phyloP scores from a whole-genome alignment of 1,284 basidiomycete species.

The Tilletia horrida region DNA sequence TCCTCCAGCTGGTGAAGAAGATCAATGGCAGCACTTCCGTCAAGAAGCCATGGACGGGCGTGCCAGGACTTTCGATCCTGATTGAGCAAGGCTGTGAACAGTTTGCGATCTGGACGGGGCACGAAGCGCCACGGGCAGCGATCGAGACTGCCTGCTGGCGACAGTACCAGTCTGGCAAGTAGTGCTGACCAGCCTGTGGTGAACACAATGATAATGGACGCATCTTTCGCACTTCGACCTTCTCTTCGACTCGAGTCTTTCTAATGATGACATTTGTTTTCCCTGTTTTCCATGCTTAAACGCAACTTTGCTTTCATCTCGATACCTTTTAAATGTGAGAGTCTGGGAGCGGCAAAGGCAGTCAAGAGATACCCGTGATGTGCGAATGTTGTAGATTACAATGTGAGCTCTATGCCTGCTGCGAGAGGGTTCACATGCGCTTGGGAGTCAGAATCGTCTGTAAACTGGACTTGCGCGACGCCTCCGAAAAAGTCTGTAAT shows the following conservation, averaged over 20 bases:
- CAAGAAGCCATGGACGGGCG: slow-evolving; percentile 36
- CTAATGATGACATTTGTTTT: too few species aligned
- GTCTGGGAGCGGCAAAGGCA: too few species aligned
- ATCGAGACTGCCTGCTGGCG: slow-evolving; percentile 41
- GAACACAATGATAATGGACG: too few species aligned
- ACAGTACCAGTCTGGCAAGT: slow-evolving; percentile 26
- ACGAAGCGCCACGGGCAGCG: slow-evolving; percentile 36
- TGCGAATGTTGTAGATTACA: not conserved
- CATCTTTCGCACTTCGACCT: too few species aligned
- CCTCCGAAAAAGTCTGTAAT: slow-evolving; percentile 96
- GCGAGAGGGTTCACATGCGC: not conserved
- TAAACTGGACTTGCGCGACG: slow-evolving; percentile 73
- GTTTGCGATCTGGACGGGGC: slow-evolving; percentile 48
- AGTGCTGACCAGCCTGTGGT: too few species aligned
- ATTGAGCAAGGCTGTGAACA: slow-evolving; percentile 52
- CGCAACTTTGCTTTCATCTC: too few species aligned
- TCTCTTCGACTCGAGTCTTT: too few species aligned
- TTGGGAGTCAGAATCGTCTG: slow-evolving; percentile 5
- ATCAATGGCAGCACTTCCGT: slow-evolving; percentile 19
- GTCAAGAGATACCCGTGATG: too few species aligned
- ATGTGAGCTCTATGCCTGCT: not conserved
- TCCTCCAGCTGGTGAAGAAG: slow-evolving; percentile 34
- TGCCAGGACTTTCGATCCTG: slow-evolving; percentile 48
- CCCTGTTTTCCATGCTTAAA: too few species aligned
- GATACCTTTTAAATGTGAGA: too few species aligned